Conservation (phyloP, 208 protist species). For the Blechomonas ayalai region DNA sequence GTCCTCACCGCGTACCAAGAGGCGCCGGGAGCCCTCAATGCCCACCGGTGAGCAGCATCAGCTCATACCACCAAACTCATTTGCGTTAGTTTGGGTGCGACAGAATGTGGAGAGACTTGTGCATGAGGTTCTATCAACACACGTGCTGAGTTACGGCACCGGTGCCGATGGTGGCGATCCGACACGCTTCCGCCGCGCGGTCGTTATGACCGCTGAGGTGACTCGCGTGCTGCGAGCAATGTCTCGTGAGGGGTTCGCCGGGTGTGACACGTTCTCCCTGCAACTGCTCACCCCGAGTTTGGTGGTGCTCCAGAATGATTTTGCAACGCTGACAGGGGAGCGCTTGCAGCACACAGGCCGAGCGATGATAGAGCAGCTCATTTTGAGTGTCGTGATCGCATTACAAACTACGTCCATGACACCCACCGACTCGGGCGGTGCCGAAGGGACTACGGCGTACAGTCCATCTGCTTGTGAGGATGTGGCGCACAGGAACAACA, state of each 20-base stretch:
- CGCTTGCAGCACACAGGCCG: constrained; percentile 40
- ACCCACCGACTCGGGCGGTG: constrained; percentile 14
- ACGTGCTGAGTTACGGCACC: constrained; percentile 70
- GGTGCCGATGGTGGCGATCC: constrained; percentile 73
- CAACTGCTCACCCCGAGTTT: constrained; percentile 62
- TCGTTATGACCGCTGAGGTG: constrained; percentile 44
- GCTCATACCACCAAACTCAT: constrained; percentile 58
- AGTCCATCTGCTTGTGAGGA: constrained; percentile 35
- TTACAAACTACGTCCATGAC: constrained; percentile 11
- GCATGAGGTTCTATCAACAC: constrained; percentile 51
- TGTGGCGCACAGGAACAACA: constrained; percentile 44
- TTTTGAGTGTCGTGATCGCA: constrained; percentile 26
- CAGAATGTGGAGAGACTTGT: constrained; percentile 58
- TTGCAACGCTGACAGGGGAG: constrained; percentile 35
- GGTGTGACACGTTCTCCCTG: constrained; percentile 62
- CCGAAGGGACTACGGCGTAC: constrained; percentile 17
- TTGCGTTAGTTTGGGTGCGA: constrained; percentile 72
- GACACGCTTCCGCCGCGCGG: constrained; percentile 65
- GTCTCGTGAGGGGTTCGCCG: constrained; percentile 43
- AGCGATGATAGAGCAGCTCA: constrained; percentile 63
- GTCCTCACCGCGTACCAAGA: no score
- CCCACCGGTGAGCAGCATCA: constrained; percentile 3
- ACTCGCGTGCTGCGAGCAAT: constrained; percentile 48
- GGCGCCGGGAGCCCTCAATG: no score
- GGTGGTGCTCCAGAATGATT: constrained; percentile 62